Evolutionary conservation across 495 filamentous ascomycete genomes (phyloP).

Genomic region (Podospora appendiculata): DNA sequence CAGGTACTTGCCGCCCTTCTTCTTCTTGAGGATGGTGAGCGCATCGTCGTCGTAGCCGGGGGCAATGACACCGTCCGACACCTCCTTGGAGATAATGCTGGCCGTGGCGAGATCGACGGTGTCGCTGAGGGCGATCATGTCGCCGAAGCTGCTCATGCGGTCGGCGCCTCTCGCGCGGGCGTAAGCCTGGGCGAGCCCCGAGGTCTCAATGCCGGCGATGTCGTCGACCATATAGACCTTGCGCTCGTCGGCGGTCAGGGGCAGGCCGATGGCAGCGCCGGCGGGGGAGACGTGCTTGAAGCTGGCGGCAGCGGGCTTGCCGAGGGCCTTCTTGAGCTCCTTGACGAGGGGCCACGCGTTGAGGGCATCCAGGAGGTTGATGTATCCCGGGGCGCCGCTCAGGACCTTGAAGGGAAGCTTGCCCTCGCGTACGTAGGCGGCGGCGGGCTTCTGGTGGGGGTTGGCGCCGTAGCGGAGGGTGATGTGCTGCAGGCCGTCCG

Average conservation of each 20-base stretch:
- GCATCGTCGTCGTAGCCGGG: conserved; percentile 78
- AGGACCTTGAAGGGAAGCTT: conserved; percentile 93
- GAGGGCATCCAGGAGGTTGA: conserved; percentile 92
- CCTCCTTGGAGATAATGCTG: conserved; percentile 94
- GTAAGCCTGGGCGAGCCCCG: conserved; percentile 84
- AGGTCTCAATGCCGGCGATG: conserved; percentile 78
- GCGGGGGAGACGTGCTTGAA: conserved; percentile 99
- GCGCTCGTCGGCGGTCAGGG: conserved; percentile 75
- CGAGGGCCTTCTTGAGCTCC: conserved; percentile 83
- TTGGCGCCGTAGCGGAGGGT: conserved; percentile 91
- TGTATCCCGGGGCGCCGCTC: conserved; percentile 87
- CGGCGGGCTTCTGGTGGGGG: conserved; percentile 93
- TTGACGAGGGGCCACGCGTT: conserved; percentile 97
- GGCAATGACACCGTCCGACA: conserved; percentile 93
- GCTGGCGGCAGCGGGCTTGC: conserved; percentile 86
- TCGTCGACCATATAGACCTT: conserved; percentile 98
- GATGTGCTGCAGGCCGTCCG: conserved; percentile 72
- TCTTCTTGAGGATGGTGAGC: conserved; percentile 87
- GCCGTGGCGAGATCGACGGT: conserved; percentile 84
- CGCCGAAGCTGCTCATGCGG: conserved; percentile 95
- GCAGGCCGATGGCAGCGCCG: conserved; percentile 86
- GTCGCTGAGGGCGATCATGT: conserved; percentile 89
- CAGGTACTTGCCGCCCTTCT: conserved; percentile 96
- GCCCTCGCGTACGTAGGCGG: conserved; percentile 64
- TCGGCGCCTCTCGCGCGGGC: conserved; percentile 91